Evolutionary conservation across 2,329 filamentous ascomycete species (phyloP), one percentile per base, ranked within the genome.

Genomic region (Alternaria consortialis): DNA sequence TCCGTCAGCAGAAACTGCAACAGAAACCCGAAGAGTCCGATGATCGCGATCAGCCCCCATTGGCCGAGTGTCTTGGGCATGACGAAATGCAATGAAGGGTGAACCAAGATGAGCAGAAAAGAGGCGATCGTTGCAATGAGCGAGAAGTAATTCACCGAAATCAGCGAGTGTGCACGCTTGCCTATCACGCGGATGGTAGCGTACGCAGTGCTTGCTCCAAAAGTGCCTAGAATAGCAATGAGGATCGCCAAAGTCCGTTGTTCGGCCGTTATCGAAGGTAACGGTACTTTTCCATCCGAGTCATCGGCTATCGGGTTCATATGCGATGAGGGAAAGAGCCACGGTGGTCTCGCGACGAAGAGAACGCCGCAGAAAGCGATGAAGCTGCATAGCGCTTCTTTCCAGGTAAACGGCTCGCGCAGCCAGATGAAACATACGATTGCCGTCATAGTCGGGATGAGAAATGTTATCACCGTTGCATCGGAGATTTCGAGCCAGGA

Each of bases 381-480:
- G 0, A 92, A 70, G 0, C 87, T 91, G 0, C 91, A 92, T 4
- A 93, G 80, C 72, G 92, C 90, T 76, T 96, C 92, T n/a, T 85
- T 85, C 27, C 86, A 83, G 2, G 91, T 91, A 72, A 93, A 96
- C 0, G 90, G 90, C 68, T 96, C 91, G 48, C 87, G 86, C 31
- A 89, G 83, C 51, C 93, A 81, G 39, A 93, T 79, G 42, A 90
- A 92, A 74, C 92, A 95, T n/a, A 90, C 85, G 76, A 93, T 90
- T 50, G 91, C 91, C 8, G 91, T 87, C 15, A 95, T 83, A 7
- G 90, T 90, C 0, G 93, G 93, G 0, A 90, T 87, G 7, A 97
- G 83, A 74, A 97, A 97, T 8, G 91, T 94, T 50, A 97, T 89
- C 31, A 96, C 93, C 0, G 91, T 94, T 1, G 93, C 92, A 74